Base-by-base conservation (phyloP, 2,329 filamentous ascomycete species). In the Fusarium illudens region DNA sequence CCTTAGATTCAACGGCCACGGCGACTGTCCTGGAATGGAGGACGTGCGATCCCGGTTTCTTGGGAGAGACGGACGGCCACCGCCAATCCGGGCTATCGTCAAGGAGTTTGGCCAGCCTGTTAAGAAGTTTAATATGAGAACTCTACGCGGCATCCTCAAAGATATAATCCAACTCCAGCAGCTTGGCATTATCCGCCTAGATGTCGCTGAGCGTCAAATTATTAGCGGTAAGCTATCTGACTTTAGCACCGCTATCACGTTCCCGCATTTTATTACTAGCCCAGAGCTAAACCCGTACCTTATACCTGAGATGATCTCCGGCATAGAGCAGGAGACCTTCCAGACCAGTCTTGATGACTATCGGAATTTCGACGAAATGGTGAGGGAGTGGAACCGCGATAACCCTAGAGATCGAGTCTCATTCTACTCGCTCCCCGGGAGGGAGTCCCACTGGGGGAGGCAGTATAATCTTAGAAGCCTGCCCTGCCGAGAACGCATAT, bases 161-260 rank as follows among this genome's bases (percentile, higher is more conserved):
- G 49, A 36, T 4, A 12, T 51, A 13, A 36, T 27, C 0, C 49
- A 25, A 4, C 25, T 36, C 1, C 49, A 51, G 4, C 30, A 51
- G 20, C 57, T 59, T 20, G 57, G 57, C 3, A 57, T 57, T 8
- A 42, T 42, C 4, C 6, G 33, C 8, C 29, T 59, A 4, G 57
- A 59, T 4, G 2, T 59, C 13, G 17, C 51, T 13, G 5, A 46
- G 22, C 13, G 61, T 11, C 71, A 76, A 39, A 8, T 73, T 11
- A 59, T 74, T 52, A 56, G 49, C 56, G 60, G 65, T 48, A 75
- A 73, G 42, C 2, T 72, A 3, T 27, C 53, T 49, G 71, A 76
- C 58, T 72, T 76, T 42, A 75, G 72, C 62, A 67, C 32, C 6
- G 55, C 71, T 44, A 49, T 74, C 19, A 76, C 74, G 6, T 15